phyloP scores from a whole-genome alignment of 2,329 filamentous ascomycete species.

The Fusarium tupiense region DNA sequence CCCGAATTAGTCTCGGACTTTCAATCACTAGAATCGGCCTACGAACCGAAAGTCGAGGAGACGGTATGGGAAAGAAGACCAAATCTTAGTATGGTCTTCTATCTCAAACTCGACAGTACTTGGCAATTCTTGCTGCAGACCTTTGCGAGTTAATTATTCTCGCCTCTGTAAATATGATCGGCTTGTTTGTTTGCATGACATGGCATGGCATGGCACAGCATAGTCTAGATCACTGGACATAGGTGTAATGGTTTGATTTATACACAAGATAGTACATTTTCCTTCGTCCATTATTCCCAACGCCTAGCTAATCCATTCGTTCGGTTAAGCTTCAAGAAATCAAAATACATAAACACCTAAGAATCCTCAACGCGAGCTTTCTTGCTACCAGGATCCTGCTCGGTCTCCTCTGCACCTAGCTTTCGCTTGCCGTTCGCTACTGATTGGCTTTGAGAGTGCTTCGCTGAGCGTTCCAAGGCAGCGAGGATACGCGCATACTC shows the following conservation, averaged over 20 bases:
- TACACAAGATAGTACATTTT: slow-evolving; percentile 32
- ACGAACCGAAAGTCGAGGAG: not conserved
- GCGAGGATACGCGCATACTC: slow-evolving; percentile 76
- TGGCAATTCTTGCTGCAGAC: slow-evolving; percentile 25
- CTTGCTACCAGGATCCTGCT: slow-evolving; percentile 54
- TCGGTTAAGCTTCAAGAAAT: not conserved
- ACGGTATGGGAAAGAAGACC: not conserved
- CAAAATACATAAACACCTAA: slow-evolving; percentile 18
- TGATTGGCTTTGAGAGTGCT: slow-evolving; percentile 37
- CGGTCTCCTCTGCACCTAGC: slow-evolving; percentile 43
- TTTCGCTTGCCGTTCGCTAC: slow-evolving; percentile 59
- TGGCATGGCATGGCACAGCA: slow-evolving; percentile 32
- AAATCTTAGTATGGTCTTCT: slow-evolving; percentile 6
- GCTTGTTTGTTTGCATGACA: slow-evolving; percentile 39
- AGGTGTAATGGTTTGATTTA: slow-evolving; percentile 30
- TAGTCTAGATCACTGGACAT: slow-evolving; percentile 34
- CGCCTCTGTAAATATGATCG: slow-evolving; percentile 32
- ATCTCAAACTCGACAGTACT: slow-evolving; percentile 18
- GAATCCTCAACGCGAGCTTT: slow-evolving; percentile 55
- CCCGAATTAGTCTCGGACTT: not conserved
- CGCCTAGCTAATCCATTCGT: slow-evolving; percentile 19
- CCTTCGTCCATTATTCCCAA: slow-evolving; percentile 16
- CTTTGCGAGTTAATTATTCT: slow-evolving; percentile 23
- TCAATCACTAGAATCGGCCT: not conserved
- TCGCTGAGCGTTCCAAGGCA: slow-evolving; percentile 53